Evolutionary conservation across 345 rosid species (phyloP).

Genomic region (Stellera chamaejasme): DNA sequence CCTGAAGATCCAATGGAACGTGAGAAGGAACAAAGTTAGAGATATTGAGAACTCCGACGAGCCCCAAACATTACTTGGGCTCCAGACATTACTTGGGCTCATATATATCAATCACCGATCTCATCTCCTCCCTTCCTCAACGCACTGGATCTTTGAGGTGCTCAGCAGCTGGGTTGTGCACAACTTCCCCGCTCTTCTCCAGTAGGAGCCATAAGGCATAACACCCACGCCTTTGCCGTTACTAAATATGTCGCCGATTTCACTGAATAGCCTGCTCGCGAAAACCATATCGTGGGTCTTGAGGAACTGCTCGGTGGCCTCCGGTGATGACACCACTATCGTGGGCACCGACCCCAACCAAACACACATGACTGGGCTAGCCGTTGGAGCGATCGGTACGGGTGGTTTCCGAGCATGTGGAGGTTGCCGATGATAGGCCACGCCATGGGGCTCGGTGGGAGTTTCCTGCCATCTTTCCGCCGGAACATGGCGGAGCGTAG

Average conservation of each 20-base stretch:
- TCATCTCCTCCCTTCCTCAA: constrained; percentile 18
- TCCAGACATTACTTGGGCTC: too few relatives aligned
- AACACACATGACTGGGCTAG: constrained; percentile 30
- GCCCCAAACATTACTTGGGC: too few relatives aligned
- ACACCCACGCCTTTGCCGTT: constrained; percentile 1
- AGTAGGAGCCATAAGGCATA: constrained; percentile 19
- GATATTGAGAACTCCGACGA: constrained; percentile 20
- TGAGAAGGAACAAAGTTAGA: constrained; percentile 17
- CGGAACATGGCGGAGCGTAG: not conserved
- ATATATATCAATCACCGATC: too few relatives aligned
- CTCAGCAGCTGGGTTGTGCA: constrained; percentile 21
- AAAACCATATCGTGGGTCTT: constrained; percentile 34
- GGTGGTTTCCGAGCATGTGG: constrained; percentile 22
- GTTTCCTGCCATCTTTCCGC: constrained; percentile 2
- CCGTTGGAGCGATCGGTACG: constrained; percentile 26
- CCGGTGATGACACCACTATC: constrained; percentile 30
- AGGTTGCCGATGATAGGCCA: constrained; percentile 33
- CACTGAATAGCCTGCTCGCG: constrained; percentile 23
- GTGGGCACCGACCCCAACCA: constrained; percentile 26
- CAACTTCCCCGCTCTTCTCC: constrained; percentile 22
- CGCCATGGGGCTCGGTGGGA: constrained; percentile 38
- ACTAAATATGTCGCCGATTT: not conserved
- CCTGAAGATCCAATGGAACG: constrained; percentile 19
- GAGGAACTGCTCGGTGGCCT: constrained; percentile 28
- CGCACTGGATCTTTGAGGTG: constrained; percentile 19